These are phyloP conservation scores for Phyllostachys edulis DNA, from an alignment of 176 grass and related monocot species.

Conservation along the genomic window DNA sequence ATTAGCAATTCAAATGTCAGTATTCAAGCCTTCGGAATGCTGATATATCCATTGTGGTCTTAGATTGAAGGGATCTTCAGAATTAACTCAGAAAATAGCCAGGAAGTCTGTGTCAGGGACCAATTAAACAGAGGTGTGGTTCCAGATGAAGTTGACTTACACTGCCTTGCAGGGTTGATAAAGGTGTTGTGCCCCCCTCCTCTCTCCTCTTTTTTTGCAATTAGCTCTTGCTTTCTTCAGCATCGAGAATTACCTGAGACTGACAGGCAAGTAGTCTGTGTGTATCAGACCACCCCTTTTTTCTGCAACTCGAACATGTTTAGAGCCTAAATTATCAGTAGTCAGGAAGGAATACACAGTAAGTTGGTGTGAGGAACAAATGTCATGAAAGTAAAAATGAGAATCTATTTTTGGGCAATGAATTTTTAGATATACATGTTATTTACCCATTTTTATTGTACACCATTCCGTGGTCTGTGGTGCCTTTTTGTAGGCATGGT, in stretches of 20 bases:
- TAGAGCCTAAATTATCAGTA: not conserved
- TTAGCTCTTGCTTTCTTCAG: not conserved
- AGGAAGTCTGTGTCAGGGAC: slow-evolving; percentile 68
- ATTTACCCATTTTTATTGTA: not conserved
- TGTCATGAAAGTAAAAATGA: not conserved
- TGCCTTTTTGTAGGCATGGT: slow-evolving; percentile 76
- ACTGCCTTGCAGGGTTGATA: slow-evolving; percentile 91
- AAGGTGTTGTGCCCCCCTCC: slow-evolving; percentile 55
- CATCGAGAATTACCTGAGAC: not conserved
- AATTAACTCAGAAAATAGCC: slow-evolving; percentile 87
- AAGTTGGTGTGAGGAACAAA: not conserved
- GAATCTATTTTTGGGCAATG: not conserved
- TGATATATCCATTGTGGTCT: slow-evolving; percentile 19
- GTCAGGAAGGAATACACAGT: not conserved
- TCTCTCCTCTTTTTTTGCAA: not conserved
- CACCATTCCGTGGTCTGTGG: not conserved
- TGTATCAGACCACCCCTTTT: not conserved
- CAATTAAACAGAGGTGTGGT: slow-evolving; percentile 80
- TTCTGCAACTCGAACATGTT: not conserved
- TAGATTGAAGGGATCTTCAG: slow-evolving; percentile 98
- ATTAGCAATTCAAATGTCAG: not conserved
- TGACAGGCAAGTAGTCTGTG: not conserved
- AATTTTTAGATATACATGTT: not conserved
- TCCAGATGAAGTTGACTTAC: slow-evolving; percentile 70
- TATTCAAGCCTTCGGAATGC: not conserved